Conservation (phyloP, 768 basidiomycete species). For the Amanita subjunquillea region DNA sequence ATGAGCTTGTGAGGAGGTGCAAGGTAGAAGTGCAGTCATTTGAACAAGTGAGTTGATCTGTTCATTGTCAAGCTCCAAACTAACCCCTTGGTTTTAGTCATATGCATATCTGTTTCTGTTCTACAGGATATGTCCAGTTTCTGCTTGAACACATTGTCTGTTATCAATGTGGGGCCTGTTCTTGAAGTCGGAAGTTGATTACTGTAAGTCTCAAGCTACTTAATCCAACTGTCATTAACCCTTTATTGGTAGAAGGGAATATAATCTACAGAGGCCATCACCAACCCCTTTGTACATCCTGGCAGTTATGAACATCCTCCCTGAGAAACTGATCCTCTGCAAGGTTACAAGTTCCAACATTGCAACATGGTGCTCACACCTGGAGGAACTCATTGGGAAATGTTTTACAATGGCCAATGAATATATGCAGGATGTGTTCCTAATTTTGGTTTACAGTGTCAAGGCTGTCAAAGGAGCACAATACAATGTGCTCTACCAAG, state of each 20-base stretch:
- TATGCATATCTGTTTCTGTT: neutral
- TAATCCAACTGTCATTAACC: neutral
- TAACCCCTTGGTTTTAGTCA: neutral
- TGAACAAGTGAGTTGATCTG: neutral
- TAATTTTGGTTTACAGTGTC: neutral
- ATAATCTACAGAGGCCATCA: neutral
- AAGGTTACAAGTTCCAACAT: constrained; percentile 1
- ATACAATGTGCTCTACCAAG: constrained; percentile 1
- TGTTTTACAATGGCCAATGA: neutral
- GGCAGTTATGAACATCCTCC: neutral
- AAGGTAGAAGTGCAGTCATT: neutral
- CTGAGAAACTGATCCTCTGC: neutral
- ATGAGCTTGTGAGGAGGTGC: neutral
- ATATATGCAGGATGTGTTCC: neutral
- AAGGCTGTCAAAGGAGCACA: constrained; percentile 1
- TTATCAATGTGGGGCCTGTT: neutral
- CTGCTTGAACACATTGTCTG: neutral
- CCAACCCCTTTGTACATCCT: neutral
- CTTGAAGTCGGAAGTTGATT: neutral
- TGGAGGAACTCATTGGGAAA: neutral
- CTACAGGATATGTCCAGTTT: neutral
- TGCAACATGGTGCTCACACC: neutral
- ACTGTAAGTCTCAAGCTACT: neutral
- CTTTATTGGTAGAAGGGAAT: neutral
- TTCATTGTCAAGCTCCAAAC: neutral